Percentiles rank a stretch among this genome's conserved stretches.
These are phyloP conservation scores for Venturia oleaginea DNA, from an alignment of 2,329 filamentous ascomycete species.

Conservation along the genomic window DNA sequence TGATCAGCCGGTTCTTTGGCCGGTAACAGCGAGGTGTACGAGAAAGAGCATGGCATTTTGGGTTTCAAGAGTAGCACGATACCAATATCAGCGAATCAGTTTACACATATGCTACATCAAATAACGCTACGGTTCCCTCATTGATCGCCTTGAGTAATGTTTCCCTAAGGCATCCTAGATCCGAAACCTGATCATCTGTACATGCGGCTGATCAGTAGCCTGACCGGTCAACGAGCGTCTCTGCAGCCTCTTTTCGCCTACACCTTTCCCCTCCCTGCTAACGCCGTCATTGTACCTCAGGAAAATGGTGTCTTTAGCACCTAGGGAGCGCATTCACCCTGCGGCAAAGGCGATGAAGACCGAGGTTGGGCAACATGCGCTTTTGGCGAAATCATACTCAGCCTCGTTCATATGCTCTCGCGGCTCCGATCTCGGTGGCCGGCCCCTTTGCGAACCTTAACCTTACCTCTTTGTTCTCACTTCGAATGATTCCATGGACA, in stretches of 20 bases:
- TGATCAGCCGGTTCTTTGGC: slow-evolving; percentile 40
- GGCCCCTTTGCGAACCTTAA: background rate
- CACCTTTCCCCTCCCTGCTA: background rate
- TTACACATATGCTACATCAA: background rate
- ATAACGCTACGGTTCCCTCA: background rate
- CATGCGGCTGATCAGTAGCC: background rate
- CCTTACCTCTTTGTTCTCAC: background rate
- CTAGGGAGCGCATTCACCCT: background rate
- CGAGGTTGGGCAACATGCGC: background rate
- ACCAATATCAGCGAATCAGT: background rate
- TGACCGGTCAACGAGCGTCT: background rate
- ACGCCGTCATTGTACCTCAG: background rate
- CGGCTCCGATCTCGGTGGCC: background rate
- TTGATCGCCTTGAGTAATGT: background rate
- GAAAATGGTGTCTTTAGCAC: background rate
- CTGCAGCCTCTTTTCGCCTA: background rate
- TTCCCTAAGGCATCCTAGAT: background rate
- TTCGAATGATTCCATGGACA: background rate
- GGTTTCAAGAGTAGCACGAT: background rate
- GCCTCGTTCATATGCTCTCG: background rate
- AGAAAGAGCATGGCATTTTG: background rate
- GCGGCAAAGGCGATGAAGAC: background rate
- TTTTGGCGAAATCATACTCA: background rate
- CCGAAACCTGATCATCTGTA: background rate
- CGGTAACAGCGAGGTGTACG: background rate